These are phyloP conservation scores for Ogataea kodamae DNA, from an alignment of 805 yeast genomes.

Conservation along the genomic window DNA sequence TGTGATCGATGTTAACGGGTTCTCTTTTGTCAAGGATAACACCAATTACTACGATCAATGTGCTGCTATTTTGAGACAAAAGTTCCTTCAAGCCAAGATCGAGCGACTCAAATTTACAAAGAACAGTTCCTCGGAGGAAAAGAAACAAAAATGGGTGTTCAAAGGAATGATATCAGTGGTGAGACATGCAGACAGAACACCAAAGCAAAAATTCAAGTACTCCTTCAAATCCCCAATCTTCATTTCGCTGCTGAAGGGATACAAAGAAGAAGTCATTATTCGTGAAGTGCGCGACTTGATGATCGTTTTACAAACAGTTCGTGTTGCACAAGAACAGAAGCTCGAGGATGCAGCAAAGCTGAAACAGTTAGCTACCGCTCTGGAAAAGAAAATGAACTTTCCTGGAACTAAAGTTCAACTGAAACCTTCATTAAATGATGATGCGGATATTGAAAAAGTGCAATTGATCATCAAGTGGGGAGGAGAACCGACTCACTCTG, in stretches of 20 bases:
- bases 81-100: conserved; percentile 63
- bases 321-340: conserved; percentile 71
- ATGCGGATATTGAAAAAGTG: conserved; percentile 81
- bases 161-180: conserved; percentile 89
- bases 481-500: conserved; percentile 99
- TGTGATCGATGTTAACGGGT: conserved; percentile 97
- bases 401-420: conserved; percentile 97
- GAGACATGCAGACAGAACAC: conserved; percentile 98
- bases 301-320: conserved; percentile 81
- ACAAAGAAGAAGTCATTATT: conserved; percentile 92
- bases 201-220: conserved; percentile 95
- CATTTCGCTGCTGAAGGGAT: conserved; percentile 84
- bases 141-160: conserved; percentile 91
- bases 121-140: conserved; percentile 45
- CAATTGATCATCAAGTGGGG: conserved; percentile 98
- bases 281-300: conserved; percentile 82
- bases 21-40: conserved; percentile 95
- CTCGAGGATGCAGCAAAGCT: conserved; percentile 81
- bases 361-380: conserved; percentile 70
- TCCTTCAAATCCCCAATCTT: conserved; percentile 87
- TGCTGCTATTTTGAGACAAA: conserved; percentile 68
- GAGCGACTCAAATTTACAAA: conserved; percentile 39
- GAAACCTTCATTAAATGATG: conserved; percentile 75
- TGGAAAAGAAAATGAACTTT: conserved; percentile 81
- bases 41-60: conserved; percentile 79